A percentile compares a stretch with the other conserved stretches of the same genome.
These are phyloP conservation scores for Periconia sp. DNA, from an alignment of 2,329 filamentous ascomycete species.

Conservation along the genomic window DNA sequence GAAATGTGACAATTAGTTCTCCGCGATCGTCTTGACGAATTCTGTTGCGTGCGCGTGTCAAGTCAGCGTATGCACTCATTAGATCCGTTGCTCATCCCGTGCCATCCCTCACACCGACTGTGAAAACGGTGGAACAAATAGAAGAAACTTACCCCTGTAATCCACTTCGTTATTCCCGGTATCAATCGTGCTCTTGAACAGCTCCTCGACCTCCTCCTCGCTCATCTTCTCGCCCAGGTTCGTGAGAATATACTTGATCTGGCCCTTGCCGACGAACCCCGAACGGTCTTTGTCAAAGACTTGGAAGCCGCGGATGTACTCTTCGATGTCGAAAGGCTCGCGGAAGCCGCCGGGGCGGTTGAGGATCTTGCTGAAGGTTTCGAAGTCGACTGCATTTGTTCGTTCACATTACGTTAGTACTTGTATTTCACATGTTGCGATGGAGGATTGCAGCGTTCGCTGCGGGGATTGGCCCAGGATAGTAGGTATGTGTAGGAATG, in stretches of 20 bases:
- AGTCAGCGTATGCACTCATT: slow-evolving; percentile 9
- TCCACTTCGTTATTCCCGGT: slow-evolving; percentile 96
- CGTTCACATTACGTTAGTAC: too few relatives aligned
- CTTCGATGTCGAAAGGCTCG: slow-evolving; percentile 94
- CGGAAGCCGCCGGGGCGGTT: slow-evolving; percentile 98
- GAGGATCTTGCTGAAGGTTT: slow-evolving; percentile 93
- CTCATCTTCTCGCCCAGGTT: slow-evolving; percentile 99
- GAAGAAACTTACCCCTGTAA: slow-evolving; percentile 73
- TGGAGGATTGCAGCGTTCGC: background rate
- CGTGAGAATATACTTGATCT: slow-evolving; percentile 96
- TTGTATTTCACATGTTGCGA: too few relatives aligned
- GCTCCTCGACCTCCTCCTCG: slow-evolving; percentile 97
- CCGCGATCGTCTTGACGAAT: slow-evolving; percentile 43
- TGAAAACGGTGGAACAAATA: background rate
- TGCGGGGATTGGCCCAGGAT: background rate
- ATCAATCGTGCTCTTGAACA: slow-evolving; percentile 91
- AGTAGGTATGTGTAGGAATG: background rate
- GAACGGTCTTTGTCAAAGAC: slow-evolving; percentile 99
- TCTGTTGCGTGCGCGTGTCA: slow-evolving; percentile 21
- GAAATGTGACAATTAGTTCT: slow-evolving; percentile 34
- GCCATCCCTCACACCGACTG: slow-evolving; percentile 1
- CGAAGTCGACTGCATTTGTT: slow-evolving; percentile 80
- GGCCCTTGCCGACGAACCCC: slow-evolving; percentile 94
- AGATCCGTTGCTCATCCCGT: background rate
- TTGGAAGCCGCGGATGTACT: slow-evolving; percentile 98